Base-by-base conservation (phyloP, 331 rosid genomes). In the Prunus yedoensis region DNA sequence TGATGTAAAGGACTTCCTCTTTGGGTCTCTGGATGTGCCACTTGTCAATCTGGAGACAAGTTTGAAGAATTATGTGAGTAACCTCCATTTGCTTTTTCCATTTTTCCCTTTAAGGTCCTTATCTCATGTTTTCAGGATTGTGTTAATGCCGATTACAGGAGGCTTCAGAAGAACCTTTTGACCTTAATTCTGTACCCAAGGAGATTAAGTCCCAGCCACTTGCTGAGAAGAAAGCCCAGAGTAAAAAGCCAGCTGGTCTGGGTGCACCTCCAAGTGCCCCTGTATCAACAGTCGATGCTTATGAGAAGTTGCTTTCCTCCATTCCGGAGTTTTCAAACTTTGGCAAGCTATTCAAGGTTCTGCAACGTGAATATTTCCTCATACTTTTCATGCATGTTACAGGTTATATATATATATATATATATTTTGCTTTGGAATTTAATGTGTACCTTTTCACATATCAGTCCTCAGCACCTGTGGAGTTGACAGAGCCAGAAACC, bases 401-500 rank as follows among this genome's bases (percentile, higher is more conserved):
- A 62, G 51, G 20, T 38, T 76, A 61, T 75, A 60, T 80, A 4
- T 32, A 30, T 30, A 30, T 30, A 30, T 43, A 16, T 75, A 61
- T 75, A 60, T 79, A 28, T 28, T 3, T 25, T 20, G 41, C 69
- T 50, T 28, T 14, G 73, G 53, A 46, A 53, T 72, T 70, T 46
- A 49, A 64, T 53, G 50, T 49, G 61, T 71, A 71, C 72, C 70
- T 43, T 78, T 76, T 6, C 68, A 57, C 74, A 67, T 86, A 68
- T 68, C 96, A 95, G 99, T 90, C 99, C 79, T 92, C 99, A 46
- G 90, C 88, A 78, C 90, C 97, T 35, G 95, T 90, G 85, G 99
- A 95, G 84, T 94, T 95, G 68, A 95, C 99, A 74, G 99, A 95
- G 83, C 92, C 99, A 15, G 99, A 95, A 89, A 95, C 99, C 23